These are phyloP conservation scores for Trichoderma lentiforme DNA, from an alignment of 2,329 filamentous ascomycete genomes.

Conservation along the genomic window DNA sequence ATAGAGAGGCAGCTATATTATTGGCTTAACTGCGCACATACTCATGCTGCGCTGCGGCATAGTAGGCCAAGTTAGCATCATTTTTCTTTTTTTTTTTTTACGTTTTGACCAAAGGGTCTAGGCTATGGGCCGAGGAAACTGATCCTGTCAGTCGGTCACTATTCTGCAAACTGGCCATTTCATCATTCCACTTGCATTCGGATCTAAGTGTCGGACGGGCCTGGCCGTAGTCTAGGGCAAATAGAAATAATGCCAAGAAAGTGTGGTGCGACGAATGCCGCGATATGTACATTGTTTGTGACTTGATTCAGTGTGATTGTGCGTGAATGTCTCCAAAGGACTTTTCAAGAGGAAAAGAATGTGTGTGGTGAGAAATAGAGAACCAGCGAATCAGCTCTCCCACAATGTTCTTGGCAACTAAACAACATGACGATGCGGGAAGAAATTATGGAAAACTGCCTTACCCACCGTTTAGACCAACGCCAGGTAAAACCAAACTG, in stretches of 20 bases:
- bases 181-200: background rate
- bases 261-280: background rate
- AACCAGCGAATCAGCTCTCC: background rate
- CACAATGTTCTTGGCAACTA: background rate
- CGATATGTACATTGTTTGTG: background rate
- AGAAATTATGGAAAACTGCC: background rate
- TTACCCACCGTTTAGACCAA: background rate
- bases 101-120: conserved; percentile 24
- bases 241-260: conserved; percentile 20
- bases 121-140: conserved; percentile 32
- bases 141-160: conserved; percentile 36
- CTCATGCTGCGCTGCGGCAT: background rate
- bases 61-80: background rate
- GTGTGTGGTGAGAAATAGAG: background rate
- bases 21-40: conserved; percentile 8
- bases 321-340: background rate
- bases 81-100: conserved; percentile 18
- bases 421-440: background rate
- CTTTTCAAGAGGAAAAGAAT: background rate
- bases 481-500: background rate
- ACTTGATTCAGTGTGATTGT: background rate
- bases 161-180: conserved; percentile 13
- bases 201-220: conserved; percentile 28
- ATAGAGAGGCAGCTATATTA: background rate
- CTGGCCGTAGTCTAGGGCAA: conserved; percentile 35